These are phyloP conservation scores for Yarrowia porcina DNA, from an alignment of 805 yeast genomes.

Conservation along the genomic window DNA sequence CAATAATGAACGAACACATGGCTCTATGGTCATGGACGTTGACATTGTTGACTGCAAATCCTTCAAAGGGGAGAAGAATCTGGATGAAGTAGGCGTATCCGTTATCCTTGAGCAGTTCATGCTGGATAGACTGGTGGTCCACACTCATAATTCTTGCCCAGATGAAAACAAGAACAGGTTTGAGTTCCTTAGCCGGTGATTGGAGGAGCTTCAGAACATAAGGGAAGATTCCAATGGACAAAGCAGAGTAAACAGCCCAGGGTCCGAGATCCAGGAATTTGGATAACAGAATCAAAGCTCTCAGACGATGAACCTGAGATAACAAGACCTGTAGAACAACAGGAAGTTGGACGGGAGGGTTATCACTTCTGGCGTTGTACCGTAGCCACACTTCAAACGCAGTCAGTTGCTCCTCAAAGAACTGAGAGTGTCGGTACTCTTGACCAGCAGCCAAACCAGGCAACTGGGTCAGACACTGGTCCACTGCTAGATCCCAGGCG, in stretches of 20 bases:
- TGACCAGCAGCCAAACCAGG: slow-evolving; percentile 34
- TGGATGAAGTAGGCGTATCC: slow-evolving; percentile 85
- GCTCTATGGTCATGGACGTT: slow-evolving; percentile 76
- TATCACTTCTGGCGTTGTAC: slow-evolving; percentile 70
- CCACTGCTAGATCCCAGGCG: slow-evolving; percentile 96
- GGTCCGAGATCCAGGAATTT: slow-evolving; percentile 92
- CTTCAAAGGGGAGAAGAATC: slow-evolving; percentile 53
- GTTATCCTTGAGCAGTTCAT: slow-evolving; percentile 84
- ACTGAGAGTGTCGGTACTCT: slow-evolving; percentile 69
- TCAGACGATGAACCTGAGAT: slow-evolving; percentile 87
- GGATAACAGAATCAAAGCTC: slow-evolving; percentile 81
- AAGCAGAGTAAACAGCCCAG: slow-evolving; percentile 91
- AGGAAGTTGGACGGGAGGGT: slow-evolving; percentile 93
- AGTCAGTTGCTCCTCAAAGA: slow-evolving; percentile 92
- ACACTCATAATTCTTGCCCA: slow-evolving; percentile 99
- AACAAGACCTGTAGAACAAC: slow-evolving; percentile 87
- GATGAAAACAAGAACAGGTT: slow-evolving; percentile 89
- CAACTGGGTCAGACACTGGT: slow-evolving; percentile 71
- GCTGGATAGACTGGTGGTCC: slow-evolving; percentile 84
- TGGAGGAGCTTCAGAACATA: slow-evolving; percentile 86
- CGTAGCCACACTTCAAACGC: slow-evolving; percentile 96
- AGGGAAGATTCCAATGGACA: slow-evolving; percentile 94
- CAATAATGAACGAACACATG: slow-evolving; percentile 86
- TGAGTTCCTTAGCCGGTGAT: slow-evolving; percentile 91
- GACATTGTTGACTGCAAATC: slow-evolving; percentile 38